Evolutionary conservation across 176 grass and related monocot genomes (phyloP).

Genomic region (Leersia perrieri): DNA sequence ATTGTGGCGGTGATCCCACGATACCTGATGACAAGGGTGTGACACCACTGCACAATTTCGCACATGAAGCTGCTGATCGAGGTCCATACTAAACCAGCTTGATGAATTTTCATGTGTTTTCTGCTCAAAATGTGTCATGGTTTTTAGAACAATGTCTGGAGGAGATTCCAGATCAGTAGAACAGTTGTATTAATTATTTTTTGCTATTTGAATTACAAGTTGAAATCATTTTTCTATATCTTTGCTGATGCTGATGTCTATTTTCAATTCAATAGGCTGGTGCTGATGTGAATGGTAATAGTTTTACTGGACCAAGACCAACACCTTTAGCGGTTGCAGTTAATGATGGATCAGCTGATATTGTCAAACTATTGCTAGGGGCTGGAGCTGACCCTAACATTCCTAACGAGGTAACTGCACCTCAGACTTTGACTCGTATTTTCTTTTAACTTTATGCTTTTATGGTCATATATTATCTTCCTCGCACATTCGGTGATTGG

Average conservation of each 20-base stretch:
- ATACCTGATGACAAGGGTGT: no score
- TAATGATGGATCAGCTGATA: constrained; percentile 25
- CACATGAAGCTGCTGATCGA: constrained; percentile 28
- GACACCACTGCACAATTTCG: no score
- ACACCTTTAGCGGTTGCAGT: constrained; percentile 25
- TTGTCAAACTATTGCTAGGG: constrained; percentile 41
- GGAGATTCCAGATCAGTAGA: neutral
- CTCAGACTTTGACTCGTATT: no score
- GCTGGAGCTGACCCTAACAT: constrained; percentile 49
- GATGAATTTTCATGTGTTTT: constrained; percentile 1
- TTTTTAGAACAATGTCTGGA: neutral
- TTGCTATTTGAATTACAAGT: neutral
- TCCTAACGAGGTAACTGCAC: constrained; percentile 20
- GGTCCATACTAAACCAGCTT: constrained; percentile 12
- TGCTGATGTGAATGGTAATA: constrained; percentile 41
- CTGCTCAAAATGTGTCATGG: neutral
- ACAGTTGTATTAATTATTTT: neutral
- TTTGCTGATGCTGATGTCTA: neutral
- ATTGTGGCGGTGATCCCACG: no score
- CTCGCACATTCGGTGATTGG: neutral
- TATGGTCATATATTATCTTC: neutral
- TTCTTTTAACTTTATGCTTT: no score
- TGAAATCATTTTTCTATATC: neutral
- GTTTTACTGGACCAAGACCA: constrained; percentile 9
- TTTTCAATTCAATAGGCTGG: constrained; percentile 35